Evolutionary conservation across 148 eudicot species (phyloP), one percentile per base, ranked within the genome.

Genomic region (Spergularia marina): DNA sequence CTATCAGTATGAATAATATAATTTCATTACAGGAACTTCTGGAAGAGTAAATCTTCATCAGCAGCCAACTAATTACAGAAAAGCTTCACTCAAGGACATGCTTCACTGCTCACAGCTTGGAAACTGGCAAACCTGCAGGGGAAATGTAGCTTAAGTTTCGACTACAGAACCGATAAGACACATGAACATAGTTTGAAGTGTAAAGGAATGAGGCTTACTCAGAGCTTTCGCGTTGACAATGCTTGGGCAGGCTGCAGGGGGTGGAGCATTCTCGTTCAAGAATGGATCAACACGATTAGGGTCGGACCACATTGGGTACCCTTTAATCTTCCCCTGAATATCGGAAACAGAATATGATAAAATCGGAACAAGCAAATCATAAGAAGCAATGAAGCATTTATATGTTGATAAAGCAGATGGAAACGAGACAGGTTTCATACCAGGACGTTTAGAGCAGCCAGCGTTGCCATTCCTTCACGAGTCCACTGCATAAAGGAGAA

Each of bases 381-480:
- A 30, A 30, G 36, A 30, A 30, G 2, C 36, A 30, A 30, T 30
- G 36, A 30, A 30, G 36, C 36, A 30, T 30, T 30, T 30, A 30
- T 30, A 30, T 20, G n/a, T 12, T 34, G 39, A 73, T 52, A 73
- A 23, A n/a, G 21, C 13, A 34, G 7, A 61, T 1, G n/a, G 44
- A 25, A 60, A 61, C 49, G 55, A 39, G 15, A 30, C 52, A 62
- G 60, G 53, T 44, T 18, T 80, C 80, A 40, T 94, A 95, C 99
- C 99, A 95, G 82, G 83, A 95, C 99, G 74, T 95, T 95, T 44
- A 95, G 73, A 57, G 99, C 99, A 78, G 99, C 92, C 49, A 95
- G 83, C 49, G 97, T 92, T 23, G 99, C 97, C 99, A 95, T 95
- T 78, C 99, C 99, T 84, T 95, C 99, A 66, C 99, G 94, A 83